Evolutionary conservation across 1,284 basidiomycete genomes (phyloP), one percentile per base, ranked within the genome.

Genomic region (Leccinum pachyderme): DNA sequence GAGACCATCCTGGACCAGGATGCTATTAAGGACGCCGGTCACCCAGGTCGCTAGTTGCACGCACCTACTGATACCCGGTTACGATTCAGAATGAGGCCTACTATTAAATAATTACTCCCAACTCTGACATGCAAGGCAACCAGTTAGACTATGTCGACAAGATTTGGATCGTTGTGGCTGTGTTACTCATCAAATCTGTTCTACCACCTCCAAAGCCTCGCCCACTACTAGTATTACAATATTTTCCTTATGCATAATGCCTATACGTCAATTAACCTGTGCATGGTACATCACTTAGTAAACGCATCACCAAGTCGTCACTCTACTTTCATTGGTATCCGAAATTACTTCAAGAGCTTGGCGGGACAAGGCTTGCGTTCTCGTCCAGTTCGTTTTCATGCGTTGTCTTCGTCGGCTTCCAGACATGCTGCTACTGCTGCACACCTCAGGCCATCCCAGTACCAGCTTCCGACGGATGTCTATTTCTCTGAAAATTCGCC

Each of bases 401-500:
- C 37, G 32, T 58, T 72, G 53, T 61, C 59, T 28, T 57, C 57
- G 12, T 63, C 68, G 7, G 25, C 48, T 28, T 7, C 51, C 4
- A 29, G 37, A 5, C 50, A 25, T 15, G 46, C 50, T 35, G 43
- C 58, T 33, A 18, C 52, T 11, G 58, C 60, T 44, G 47, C 57
- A 8, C 54, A 12, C 28, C 24, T 25, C 50, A 65, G 60, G 25
- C 55, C 58, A 8, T 59, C 64, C 28, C 55, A 56, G 6, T 55
- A 59, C 24, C 53, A 67, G 25, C 59, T 70, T 8, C 62, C 69
- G 22, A 58, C 58, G 5, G 68, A 69, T 46, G 49, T 49, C 2
- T 71, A 63, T 54, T 72, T 72, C 24, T 61, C 70, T 24, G 69
- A 70, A 52, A 53, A 60, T 43, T 70, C 68, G 1, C 67, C 68